A percentile compares a stretch with the other conserved stretches of the same genome.
phyloP scores from a whole-genome alignment of 306 rosid genomes.

The Inga leiocalycina region DNA sequence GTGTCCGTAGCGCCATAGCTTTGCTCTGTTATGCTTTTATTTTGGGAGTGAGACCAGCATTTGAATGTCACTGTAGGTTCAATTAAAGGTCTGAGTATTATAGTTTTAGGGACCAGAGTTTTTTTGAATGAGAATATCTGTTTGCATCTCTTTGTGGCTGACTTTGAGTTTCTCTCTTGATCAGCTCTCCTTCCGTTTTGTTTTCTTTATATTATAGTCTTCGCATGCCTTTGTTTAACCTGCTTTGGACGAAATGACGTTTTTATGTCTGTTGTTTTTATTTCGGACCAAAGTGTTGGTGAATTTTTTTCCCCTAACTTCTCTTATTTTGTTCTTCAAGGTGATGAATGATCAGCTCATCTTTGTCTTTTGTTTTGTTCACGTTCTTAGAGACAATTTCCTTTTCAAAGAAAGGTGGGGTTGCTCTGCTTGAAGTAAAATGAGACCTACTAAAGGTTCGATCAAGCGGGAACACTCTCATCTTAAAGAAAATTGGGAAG shows the following conservation, averaged over 20 bases:
- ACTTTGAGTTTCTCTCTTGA: neutral
- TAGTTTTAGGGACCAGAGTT: neutral
- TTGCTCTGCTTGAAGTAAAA: constrained; percentile 22
- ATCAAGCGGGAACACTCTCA: neutral
- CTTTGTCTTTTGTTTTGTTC: neutral
- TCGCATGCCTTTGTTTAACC: neutral
- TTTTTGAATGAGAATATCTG: neutral
- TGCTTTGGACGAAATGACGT: neutral
- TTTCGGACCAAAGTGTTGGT: neutral
- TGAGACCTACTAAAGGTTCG: neutral
- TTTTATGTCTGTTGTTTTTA: neutral
- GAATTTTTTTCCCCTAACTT: neutral
- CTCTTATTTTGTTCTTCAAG: neutral
- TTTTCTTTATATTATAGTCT: neutral
- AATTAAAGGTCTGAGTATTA: neutral
- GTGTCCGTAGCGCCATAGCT: neutral
- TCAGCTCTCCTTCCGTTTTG: neutral
- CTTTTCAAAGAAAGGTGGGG: neutral
- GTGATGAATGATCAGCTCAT: neutral
- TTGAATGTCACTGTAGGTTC: neutral
- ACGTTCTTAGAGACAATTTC: constrained; percentile 5
- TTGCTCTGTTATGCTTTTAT: neutral
- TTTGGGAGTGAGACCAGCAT: neutral
- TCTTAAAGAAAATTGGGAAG: neutral
- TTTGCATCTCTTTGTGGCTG: neutral